Percentiles rank a stretch among this genome's conserved stretches.
Conservation (phyloP, 2,329 filamentous ascomycete genomes). For the Coniochaeta hoffmannii region DNA sequence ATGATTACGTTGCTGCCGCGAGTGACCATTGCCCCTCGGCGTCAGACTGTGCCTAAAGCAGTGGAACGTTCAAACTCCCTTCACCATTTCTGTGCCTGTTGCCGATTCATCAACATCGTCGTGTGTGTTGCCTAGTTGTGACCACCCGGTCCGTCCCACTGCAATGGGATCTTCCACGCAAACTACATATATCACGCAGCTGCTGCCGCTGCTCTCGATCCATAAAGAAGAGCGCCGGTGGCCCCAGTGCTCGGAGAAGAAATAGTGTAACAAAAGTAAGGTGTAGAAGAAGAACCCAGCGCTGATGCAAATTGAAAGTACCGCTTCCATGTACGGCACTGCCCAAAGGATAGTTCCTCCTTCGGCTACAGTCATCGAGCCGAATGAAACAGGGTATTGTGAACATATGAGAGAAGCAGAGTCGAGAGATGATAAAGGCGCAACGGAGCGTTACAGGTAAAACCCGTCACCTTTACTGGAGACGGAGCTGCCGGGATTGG, state of each 20-base stretch:
- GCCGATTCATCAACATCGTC: background rate
- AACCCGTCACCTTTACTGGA: background rate
- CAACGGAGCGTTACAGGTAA: background rate
- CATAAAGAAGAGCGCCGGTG: background rate
- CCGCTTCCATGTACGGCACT: background rate
- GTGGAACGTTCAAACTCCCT: background rate
- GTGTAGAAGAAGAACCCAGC: background rate
- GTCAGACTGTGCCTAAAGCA: background rate
- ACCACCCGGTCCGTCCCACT: background rate
- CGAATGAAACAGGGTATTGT: background rate
- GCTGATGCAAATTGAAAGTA: background rate
- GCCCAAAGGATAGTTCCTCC: background rate
- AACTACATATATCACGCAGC: background rate
- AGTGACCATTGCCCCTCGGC: background rate
- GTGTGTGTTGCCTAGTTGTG: background rate
- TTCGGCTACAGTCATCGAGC: background rate
- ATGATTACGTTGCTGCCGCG: background rate
- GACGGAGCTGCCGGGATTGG: conserved; percentile 20
- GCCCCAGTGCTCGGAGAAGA: background rate
- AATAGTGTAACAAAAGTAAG: background rate
- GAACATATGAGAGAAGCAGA: background rate
- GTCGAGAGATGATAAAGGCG: background rate
- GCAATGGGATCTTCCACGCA: background rate
- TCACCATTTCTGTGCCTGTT: background rate
- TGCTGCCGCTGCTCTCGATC: background rate